These are phyloP conservation scores for Saccharum officinarum DNA, from an alignment of 176 grass and related monocot genomes.

Conservation along the genomic window DNA sequence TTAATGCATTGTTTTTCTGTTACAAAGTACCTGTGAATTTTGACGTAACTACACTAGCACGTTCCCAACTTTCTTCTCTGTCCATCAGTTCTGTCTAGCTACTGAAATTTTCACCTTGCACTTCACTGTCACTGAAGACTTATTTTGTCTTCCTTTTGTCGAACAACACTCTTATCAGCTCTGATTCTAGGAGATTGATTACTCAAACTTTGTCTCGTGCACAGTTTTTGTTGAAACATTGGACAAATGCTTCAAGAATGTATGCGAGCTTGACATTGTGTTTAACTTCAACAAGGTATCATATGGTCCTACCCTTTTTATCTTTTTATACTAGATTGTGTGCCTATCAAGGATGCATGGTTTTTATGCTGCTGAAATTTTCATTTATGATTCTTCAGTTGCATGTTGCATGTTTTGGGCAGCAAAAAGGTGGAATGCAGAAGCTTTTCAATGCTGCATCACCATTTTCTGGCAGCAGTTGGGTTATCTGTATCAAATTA, in stretches of 20 bases:
- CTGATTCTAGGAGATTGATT: conserved; percentile 2
- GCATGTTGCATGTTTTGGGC: not conserved
- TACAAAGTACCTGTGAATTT: not conserved
- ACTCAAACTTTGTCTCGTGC: conserved; percentile 28
- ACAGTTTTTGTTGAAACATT: conserved; percentile 96
- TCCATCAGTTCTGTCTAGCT: not conserved
- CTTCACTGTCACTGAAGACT: not conserved
- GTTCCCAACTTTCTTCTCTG: not conserved
- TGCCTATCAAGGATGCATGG: not conserved
- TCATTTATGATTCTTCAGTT: not conserved
- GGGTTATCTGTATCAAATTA: not conserved
- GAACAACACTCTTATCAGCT: not conserved
- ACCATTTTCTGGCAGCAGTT: not conserved
- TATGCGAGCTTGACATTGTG: conserved; percentile 90
- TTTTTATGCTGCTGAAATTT: not conserved
- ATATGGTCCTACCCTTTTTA: conserved; percentile 7
- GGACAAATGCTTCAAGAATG: conserved; percentile 99
- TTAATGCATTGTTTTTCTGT: not conserved
- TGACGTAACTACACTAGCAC: not conserved
- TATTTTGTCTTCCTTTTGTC: not conserved
- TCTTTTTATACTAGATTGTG: conserved; percentile 17
- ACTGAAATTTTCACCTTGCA: not conserved
- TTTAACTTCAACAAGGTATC: conserved; percentile 99
- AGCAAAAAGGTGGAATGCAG: not conserved
- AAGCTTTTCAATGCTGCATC: not conserved